Evolutionary conservation across 2,329 filamentous ascomycete species (phyloP).

Genomic region (Sphaerulina musiva): DNA sequence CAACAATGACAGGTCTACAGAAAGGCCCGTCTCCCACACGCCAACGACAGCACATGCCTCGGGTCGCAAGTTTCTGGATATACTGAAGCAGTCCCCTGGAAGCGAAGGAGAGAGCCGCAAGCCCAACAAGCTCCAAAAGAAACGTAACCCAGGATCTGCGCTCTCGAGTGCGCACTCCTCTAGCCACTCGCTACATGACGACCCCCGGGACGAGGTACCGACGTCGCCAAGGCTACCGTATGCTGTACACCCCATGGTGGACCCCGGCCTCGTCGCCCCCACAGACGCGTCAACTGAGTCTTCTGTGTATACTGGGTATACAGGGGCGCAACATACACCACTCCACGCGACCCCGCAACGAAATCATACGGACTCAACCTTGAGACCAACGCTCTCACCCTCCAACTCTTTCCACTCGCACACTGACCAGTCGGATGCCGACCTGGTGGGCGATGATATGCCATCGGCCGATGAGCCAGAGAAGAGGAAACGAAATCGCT

Average conservation of each 20-base stretch:
- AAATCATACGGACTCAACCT: conserved; percentile 53
- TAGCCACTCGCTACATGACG: conserved; percentile 54
- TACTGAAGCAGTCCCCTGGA: conserved; percentile 65
- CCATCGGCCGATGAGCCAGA: conserved; percentile 32
- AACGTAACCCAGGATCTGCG: conserved; percentile 66
- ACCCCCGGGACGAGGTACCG: conserved; percentile 24
- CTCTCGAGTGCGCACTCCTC: conserved; percentile 90
- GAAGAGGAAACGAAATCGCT: conserved; percentile 66
- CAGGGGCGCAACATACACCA: conserved; percentile 28
- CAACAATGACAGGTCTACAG: conserved; percentile 19
- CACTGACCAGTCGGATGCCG: conserved; percentile 76
- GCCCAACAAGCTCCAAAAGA: conserved; percentile 90
- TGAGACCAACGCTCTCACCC: conserved; percentile 66
- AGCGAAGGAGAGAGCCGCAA: conserved; percentile 51
- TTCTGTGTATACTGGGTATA: conserved; percentile 41
- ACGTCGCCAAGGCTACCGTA: conserved; percentile 26
- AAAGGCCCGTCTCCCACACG: conserved; percentile 27
- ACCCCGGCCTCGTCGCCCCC: neutral
- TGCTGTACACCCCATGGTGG: neutral
- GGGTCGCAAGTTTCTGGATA: conserved; percentile 47
- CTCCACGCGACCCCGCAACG: conserved; percentile 55
- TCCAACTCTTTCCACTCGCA: conserved; percentile 69
- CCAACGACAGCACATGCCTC: conserved; percentile 23
- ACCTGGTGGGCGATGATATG: conserved; percentile 59
- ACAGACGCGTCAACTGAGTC: conserved; percentile 28